Evolutionary conservation across 2,329 filamentous ascomycete species (phyloP).

Genomic region (Cladosporium oxysporum): DNA sequence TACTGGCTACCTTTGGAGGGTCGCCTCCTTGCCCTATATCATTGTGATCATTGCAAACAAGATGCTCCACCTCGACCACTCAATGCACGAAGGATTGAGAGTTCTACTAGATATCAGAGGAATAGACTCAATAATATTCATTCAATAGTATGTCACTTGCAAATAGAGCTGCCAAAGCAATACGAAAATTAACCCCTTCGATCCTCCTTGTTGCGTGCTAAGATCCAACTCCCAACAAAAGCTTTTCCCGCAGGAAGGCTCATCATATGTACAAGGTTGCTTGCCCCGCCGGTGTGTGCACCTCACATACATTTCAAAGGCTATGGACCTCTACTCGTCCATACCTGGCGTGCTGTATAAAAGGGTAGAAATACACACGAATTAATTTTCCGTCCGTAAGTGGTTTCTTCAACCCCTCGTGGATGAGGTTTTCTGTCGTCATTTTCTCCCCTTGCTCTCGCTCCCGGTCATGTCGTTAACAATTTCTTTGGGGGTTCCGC

Average conservation of each 20-base stretch:
- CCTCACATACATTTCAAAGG: not conserved
- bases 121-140: conserved; percentile 5
- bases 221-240: conserved; percentile 5
- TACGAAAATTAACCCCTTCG: conserved; percentile 16
- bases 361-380: not conserved
- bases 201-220: conserved; percentile 5
- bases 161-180: conserved; percentile 7
- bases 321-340: not conserved
- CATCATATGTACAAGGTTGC: conserved; percentile 17
- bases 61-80: not conserved
- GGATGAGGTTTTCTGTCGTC: not conserved
- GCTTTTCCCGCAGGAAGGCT: not conserved
- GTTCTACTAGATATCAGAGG: not conserved
- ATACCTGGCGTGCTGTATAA: conserved; percentile 4
- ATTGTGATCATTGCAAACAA: not conserved
- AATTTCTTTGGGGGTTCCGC: not conserved
- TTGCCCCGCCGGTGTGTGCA: conserved; percentile 3
- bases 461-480: not conserved
- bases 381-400: not conserved
- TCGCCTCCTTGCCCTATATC: not conserved
- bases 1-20: not conserved
- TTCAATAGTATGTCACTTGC: conserved; percentile 10
- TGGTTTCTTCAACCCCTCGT: not conserved
- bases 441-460: not conserved
- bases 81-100: not conserved